Evolutionary conservation across 1,139 yeast species (phyloP).

Genomic region (Yarrowia galli): DNA sequence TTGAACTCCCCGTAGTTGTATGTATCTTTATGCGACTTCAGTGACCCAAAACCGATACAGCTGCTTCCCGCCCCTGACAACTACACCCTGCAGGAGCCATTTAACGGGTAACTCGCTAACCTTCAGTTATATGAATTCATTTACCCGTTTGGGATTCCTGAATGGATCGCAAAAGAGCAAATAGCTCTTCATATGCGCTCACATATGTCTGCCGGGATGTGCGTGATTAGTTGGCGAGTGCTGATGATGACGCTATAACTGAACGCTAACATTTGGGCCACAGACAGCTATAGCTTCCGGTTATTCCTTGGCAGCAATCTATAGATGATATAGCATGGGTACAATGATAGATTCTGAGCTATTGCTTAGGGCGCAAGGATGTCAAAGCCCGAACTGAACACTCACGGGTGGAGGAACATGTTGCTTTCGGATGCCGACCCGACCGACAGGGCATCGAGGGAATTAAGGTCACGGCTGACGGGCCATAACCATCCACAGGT

Average conservation of each 20-base stretch:
- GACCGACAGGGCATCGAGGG: background rate
- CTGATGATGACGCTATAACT: background rate
- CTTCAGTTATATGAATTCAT: background rate
- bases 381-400: background rate
- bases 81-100: background rate
- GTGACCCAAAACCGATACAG: no score
- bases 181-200: background rate
- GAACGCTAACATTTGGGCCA: background rate
- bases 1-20: no score
- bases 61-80: background rate
- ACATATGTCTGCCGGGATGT: background rate
- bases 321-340: background rate
- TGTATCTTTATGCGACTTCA: no score
- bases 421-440: background rate
- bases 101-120: background rate
- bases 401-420: background rate
- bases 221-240: background rate
- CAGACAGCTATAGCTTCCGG: background rate
- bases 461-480: background rate
- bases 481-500: background rate
- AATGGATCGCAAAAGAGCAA: background rate
- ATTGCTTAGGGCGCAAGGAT: background rate
- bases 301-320: background rate
- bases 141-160: background rate
- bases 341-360: background rate